These are phyloP conservation scores for Rubroboletus satanas DNA, from an alignment of 768 basidiomycete genomes.

Conservation along the genomic window DNA sequence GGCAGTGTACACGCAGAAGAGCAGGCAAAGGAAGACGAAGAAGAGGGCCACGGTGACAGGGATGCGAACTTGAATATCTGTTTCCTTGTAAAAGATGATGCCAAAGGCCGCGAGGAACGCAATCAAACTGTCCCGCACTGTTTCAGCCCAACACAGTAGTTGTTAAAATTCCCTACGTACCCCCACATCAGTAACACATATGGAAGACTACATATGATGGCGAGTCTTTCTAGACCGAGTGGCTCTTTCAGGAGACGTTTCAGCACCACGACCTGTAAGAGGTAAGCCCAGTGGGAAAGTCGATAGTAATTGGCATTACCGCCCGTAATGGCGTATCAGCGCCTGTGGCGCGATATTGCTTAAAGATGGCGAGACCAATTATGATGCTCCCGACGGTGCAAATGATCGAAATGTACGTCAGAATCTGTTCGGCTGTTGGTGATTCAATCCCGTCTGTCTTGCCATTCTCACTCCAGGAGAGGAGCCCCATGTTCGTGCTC, in stretches of 20 bases:
- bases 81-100: conserved; percentile 28
- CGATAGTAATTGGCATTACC: conserved; percentile 7
- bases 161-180: conserved; percentile 17
- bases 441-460: background rate
- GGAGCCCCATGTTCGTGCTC: conserved; percentile 23
- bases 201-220: conserved; percentile 40
- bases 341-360: conserved; percentile 32
- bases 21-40: conserved; percentile 20
- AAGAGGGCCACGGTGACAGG: conserved; percentile 25
- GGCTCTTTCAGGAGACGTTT: conserved; percentile 25
- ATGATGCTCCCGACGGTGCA: conserved; percentile 30
- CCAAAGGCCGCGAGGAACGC: conserved; percentile 33
- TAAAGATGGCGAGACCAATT: conserved; percentile 28
- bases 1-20: conserved; percentile 30
- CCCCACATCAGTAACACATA: conserved; percentile 40
- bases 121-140: conserved; percentile 25
- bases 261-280: conserved; percentile 21
- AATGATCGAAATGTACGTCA: conserved; percentile 28
- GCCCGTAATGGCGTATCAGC: conserved; percentile 31
- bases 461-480: conserved; percentile 16
- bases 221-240: conserved; percentile 34
- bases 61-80: conserved; percentile 24
- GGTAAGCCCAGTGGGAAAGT: background rate
- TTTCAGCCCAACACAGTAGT: background rate
- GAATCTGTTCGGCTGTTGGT: conserved; percentile 22